Conservation (phyloP, 2,329 filamentous ascomycete species). For the Monosporascus sp. region DNA sequence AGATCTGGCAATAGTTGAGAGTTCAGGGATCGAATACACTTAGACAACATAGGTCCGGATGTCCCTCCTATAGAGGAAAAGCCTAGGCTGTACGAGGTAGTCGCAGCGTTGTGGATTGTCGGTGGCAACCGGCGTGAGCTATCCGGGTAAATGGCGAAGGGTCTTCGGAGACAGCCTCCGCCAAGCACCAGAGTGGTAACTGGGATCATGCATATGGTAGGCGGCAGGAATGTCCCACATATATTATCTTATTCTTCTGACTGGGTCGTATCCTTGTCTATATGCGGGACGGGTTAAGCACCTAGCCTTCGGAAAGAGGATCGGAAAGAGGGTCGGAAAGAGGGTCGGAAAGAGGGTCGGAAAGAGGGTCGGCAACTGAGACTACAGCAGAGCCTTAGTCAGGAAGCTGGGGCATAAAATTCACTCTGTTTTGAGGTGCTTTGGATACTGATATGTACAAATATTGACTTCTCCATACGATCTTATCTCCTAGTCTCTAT, state of each 20-base stretch:
- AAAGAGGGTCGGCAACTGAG: too few species aligned
- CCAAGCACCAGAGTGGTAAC: slow-evolving; percentile 12
- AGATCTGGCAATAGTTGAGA: not conserved
- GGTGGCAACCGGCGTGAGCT: slow-evolving; percentile 3
- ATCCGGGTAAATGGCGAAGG: slow-evolving; percentile 19
- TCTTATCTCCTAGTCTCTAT: too few species aligned
- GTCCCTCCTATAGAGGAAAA: not conserved
- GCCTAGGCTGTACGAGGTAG: not conserved
- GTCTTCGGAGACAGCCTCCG: slow-evolving; percentile 19
- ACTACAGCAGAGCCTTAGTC: too few species aligned
- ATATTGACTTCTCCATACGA: too few species aligned
- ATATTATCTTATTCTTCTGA: not conserved
- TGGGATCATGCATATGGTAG: slow-evolving; percentile 2
- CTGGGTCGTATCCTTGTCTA: too few species aligned
- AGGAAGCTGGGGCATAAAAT: too few species aligned
- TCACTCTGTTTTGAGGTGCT: too few species aligned
- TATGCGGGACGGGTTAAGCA: too few species aligned
- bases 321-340: too few species aligned
- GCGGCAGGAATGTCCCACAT: not conserved
- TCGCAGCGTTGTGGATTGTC: not conserved
- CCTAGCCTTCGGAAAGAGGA: too few species aligned
- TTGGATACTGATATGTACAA: too few species aligned
- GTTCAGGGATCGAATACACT: not conserved
- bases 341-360: too few species aligned
- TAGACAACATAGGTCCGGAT: not conserved